phyloP scores from a whole-genome alignment of 495 filamentous ascomycete genomes.

The Penicillium ochrochloron region DNA sequence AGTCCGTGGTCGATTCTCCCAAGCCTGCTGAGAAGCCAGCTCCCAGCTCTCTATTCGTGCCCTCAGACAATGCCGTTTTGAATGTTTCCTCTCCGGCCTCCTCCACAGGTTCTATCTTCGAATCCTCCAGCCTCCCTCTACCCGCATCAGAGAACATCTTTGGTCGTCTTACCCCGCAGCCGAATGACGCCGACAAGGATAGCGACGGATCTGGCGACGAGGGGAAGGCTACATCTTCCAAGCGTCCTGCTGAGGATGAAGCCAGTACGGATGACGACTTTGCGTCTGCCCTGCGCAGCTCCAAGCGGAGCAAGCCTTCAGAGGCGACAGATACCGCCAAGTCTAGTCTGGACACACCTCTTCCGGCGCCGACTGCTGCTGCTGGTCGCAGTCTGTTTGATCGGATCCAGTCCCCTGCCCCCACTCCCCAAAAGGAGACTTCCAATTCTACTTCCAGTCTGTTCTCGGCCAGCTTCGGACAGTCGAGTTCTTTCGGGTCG shows the following conservation, averaged over 20 bases:
- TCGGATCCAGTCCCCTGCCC: slow-evolving; percentile 47
- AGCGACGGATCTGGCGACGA: slow-evolving; percentile 38
- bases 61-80: slow-evolving; percentile 22
- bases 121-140: slow-evolving; percentile 31
- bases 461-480: slow-evolving; percentile 24
- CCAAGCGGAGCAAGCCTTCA: slow-evolving; percentile 28
- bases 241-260: slow-evolving; percentile 26
- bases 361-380: slow-evolving; percentile 37
- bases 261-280: slow-evolving; percentile 35
- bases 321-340: slow-evolving; percentile 31
- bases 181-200: slow-evolving; percentile 29
- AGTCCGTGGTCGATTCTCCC: slow-evolving; percentile 13
- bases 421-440: slow-evolving; percentile 29
- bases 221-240: slow-evolving; percentile 22
- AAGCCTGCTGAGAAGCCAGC: slow-evolving; percentile 22
- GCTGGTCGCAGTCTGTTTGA: slow-evolving; percentile 62
- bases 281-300: slow-evolving; percentile 27
- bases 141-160: slow-evolving; percentile 60
- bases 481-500: background rate
- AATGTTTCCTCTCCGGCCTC: slow-evolving; percentile 19
- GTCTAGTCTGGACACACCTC: slow-evolving; percentile 34
- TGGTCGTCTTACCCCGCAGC: slow-evolving; percentile 56
- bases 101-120: slow-evolving; percentile 27
- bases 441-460: slow-evolving; percentile 31
- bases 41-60: background rate